These are phyloP conservation scores for Digitaria exilis DNA, from an alignment of 202 grass and related monocot genomes.

Conservation along the genomic window DNA sequence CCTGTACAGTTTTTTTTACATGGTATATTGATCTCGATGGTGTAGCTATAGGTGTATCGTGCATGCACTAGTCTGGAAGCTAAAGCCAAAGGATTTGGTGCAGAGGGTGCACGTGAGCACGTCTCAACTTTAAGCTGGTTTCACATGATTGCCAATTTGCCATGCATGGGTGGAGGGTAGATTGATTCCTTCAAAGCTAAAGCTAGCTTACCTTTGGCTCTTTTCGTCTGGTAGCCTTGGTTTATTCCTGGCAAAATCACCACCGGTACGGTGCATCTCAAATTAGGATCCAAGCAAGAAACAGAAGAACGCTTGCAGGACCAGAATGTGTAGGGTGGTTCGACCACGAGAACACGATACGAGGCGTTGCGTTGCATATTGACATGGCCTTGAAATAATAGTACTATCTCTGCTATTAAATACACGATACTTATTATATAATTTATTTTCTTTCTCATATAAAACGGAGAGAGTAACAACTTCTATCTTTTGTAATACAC, in stretches of 20 bases:
- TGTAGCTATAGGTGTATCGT: neutral
- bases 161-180: constrained; percentile 24
- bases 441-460: too few relatives aligned
- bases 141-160: constrained; percentile 39
- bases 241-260: neutral
- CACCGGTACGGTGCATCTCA: neutral
- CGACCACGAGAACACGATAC: too few relatives aligned
- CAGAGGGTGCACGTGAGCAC: constrained; percentile 33
- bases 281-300: neutral
- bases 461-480: too few relatives aligned
- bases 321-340: too few relatives aligned
- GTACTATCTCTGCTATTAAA: too few relatives aligned
- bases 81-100: constrained; percentile 31
- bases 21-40: neutral
- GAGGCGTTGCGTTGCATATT: too few relatives aligned
- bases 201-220: neutral
- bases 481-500: too few relatives aligned
- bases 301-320: neutral
- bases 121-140: constrained; percentile 25
- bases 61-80: constrained; percentile 10
- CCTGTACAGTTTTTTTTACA: neutral
- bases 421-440: too few relatives aligned
- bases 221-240: neutral
- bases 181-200: constrained; percentile 32
- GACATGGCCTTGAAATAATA: too few relatives aligned